Base-by-base conservation (phyloP, 192 early-diverging fungal species). In the Backusella luteola region DNA sequence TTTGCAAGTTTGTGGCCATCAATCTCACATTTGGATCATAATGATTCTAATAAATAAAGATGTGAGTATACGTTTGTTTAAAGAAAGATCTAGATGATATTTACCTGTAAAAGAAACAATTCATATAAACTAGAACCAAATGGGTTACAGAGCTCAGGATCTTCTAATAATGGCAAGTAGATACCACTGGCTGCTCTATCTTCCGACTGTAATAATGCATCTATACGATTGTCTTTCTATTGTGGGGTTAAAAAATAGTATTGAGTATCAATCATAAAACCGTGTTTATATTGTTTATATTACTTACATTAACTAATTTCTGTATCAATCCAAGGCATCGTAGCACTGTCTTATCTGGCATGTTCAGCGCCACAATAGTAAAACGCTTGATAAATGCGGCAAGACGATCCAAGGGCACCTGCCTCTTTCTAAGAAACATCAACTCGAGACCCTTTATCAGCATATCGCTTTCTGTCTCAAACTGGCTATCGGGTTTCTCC, bases 71-170 rank as follows among this genome's bases (percentile, higher is more conserved):
- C 8, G 17, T 17, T 32, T 67, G 4, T 29, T 32, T 35, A 35
- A 67, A 67, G 4, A 19, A 34, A 59, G 73, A 26, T 59, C 34
- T 35, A 26, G 63, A 6, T 68, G 73, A 49, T 63, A 42, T 56
- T 68, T 88, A 93, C 91, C 87, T 89, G 88, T 69, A 95, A 90
- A 73, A 93, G 86, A 71, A 88, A 87, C 67, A 96, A 81, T 81
- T 99, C 97, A 86, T 92, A 99, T 63, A 97, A 74, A 80, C 90
- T 94, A 4, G 97, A 92, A 3, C 95, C 94, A 82, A 97, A 96
- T 3, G 97, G 95, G 79, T 99, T 99, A 79, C 94, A 96, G 76
- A 98, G 86, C 73, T 99, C 96, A 0, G 96, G 94, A 75, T 99
- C 96, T 77, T 97, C 92, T 72, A 98, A 79, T 14, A 91, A 82